phyloP scores from a whole-genome alignment of 1,284 basidiomycete species.

The Vanrija sp. region DNA sequence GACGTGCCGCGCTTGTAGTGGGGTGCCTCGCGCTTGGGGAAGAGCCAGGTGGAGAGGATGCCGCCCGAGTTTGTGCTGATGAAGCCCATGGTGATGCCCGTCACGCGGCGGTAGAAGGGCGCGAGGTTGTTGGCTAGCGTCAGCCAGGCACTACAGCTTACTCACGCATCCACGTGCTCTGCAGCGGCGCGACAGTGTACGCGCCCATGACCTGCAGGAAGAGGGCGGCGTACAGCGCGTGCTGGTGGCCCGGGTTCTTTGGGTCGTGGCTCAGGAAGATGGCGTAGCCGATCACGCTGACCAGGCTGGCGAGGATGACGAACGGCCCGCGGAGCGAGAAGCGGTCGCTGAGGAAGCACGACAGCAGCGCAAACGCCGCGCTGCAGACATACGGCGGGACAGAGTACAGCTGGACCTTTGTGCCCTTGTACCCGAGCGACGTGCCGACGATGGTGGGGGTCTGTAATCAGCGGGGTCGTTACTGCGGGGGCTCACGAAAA shows the following conservation, averaged over 20 bases:
- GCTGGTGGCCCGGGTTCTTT: conserved; percentile 5
- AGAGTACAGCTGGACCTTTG: conserved; percentile 48
- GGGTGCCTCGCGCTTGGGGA: conserved; percentile 52
- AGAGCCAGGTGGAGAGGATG: conserved; percentile 58
- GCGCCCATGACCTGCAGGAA: conserved; percentile 44
- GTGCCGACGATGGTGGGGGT: conserved; percentile 49
- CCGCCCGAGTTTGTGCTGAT: conserved; percentile 58
- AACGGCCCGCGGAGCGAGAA: conserved; percentile 53
- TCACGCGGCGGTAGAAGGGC: conserved; percentile 57
- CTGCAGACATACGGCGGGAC: conserved; percentile 57
- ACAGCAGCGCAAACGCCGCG: conserved; percentile 52
- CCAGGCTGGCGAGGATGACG: conserved; percentile 27
- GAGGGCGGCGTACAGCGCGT: conserved; percentile 35
- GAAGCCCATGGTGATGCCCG: conserved; percentile 57
- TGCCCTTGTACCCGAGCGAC: conserved; percentile 52
- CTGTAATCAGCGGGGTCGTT: conserved; percentile 1
- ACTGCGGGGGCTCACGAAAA: conserved; percentile 42
- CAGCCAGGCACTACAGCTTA: not conserved
- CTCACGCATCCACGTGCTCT: conserved; percentile 34
- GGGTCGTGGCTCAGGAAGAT: conserved; percentile 32
- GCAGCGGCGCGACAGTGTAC: conserved; percentile 32
- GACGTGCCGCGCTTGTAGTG: conserved; percentile 50
- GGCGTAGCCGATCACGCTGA: conserved; percentile 37
- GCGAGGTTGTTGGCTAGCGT: conserved; percentile 56
- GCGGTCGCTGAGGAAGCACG: conserved; percentile 57